Conservation (phyloP, 495 filamentous ascomycete genomes). For the Aspergillus conjunctus region DNA sequence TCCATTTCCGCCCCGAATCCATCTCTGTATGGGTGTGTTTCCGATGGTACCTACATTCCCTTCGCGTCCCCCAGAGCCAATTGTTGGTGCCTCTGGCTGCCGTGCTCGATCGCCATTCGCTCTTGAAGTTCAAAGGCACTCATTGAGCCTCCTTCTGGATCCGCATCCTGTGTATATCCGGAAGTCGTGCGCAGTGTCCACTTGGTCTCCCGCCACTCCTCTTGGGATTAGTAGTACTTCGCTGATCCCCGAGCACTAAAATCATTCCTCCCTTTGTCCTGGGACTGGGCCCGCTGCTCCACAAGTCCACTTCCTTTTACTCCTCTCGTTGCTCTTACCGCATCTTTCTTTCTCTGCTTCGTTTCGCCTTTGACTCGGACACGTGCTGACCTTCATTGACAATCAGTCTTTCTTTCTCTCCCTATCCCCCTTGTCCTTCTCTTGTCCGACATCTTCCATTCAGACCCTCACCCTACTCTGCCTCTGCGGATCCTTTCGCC, state of each 20-base stretch:
- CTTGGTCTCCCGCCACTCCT: background rate
- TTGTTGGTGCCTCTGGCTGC: background rate
- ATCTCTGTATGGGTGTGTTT: background rate
- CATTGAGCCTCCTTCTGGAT: slow-evolving; percentile 7
- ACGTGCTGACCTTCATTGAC: slow-evolving; percentile 22
- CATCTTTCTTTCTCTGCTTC: slow-evolving; percentile 17
- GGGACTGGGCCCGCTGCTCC: slow-evolving; percentile 11
- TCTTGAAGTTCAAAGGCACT: background rate
- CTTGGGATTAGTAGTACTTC: background rate
- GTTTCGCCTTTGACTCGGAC: slow-evolving; percentile 15
- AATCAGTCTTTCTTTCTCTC: background rate
- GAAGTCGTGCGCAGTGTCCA: background rate
- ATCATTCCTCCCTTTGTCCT: background rate
- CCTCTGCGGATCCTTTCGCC: background rate
- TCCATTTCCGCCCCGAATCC: background rate
- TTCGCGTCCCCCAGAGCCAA: slow-evolving; percentile 1
- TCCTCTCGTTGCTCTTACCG: slow-evolving; percentile 11
- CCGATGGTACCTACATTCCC: background rate
- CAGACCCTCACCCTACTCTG: background rate
- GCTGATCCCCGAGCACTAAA: slow-evolving; percentile 3
- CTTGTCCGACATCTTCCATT: background rate
- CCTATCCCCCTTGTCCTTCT: background rate
- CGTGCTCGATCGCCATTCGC: background rate
- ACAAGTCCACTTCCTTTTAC: slow-evolving; percentile 10
- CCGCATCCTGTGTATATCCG: slow-evolving; percentile 3